Evolutionary conservation across 495 filamentous ascomycete genomes (phyloP), one percentile per base, ranked within the genome.

Genomic region (Sporormia fimetaria): DNA sequence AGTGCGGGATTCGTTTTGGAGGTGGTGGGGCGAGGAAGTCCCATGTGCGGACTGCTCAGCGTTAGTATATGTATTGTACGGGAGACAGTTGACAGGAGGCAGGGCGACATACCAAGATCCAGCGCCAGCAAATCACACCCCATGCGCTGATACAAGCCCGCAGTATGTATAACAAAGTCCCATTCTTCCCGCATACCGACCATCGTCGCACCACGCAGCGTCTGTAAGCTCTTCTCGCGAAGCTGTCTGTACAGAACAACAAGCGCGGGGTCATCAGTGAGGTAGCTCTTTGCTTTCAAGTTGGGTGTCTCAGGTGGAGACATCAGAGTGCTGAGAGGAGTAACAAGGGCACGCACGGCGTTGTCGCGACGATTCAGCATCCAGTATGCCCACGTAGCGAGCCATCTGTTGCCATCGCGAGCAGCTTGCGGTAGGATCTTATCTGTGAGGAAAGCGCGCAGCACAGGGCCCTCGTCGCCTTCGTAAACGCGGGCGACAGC

Each of bases 301-400:
- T 73, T 71, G 4, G 76, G 70, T 11, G 78, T 74, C 20, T 63
- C 57, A 3, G 72, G 70, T 2, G 69, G 73, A 37, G 71, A 67
- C 7, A 92, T 61, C 2, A 90, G 68, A 2, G 77, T 78, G 47
- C 78, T 78, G 7, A 88, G 71, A 4, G 83, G 84, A 6, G 81
- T 86, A 35, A 95, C 77, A 2, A 96, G 61, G n/a, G 81, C 78
- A 12, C 83, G 72, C 4, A 96, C 85, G 10, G 88, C 85, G 70
- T 85, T 81, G 53, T 92, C 86, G 27, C 75, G 71, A 37, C 78
- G 67, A 26, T 76, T 75, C 12, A 99, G 68, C 78, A 93, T 86
- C 83, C 87, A 93, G 59, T 88, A 94, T 3, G 85, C 83, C 92
- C 92, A 99, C 0, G 81, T 85, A 2, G 87, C 85, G 33, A 92